Evolutionary conservation across 495 filamentous ascomycete species (phyloP).

Genomic region (Trichoderma reesei): DNA sequence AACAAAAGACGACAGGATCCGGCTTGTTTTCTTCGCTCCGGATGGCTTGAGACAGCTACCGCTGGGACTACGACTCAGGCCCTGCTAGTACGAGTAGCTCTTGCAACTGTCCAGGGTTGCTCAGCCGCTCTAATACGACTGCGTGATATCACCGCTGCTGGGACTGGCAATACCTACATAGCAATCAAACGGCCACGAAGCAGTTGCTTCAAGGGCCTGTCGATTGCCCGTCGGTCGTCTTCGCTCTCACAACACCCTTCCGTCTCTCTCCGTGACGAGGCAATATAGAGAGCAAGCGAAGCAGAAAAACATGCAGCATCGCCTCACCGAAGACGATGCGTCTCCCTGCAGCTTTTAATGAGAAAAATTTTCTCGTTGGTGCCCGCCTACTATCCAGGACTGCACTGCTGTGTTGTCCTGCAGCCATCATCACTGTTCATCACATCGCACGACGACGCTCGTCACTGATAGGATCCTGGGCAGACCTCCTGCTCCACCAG

Average conservation of each 20-base stretch:
- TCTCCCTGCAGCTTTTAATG: background rate
- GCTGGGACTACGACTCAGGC: background rate
- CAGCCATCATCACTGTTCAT: constrained; percentile 3
- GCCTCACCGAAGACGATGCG: background rate
- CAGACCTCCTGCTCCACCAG: background rate
- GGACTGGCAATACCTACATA: no score
- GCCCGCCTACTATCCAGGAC: background rate
- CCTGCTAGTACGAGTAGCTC: background rate
- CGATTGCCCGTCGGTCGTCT: background rate
- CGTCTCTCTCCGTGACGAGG: background rate
- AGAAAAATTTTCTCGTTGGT: constrained; percentile 6
- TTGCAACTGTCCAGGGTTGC: background rate
- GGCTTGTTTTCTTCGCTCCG: background rate
- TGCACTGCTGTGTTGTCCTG: constrained; percentile 8
- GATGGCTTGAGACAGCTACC: background rate
- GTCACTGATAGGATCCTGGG: background rate
- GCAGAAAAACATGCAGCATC: background rate
- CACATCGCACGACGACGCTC: constrained; percentile 4
- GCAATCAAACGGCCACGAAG: background rate
- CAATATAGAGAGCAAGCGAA: background rate
- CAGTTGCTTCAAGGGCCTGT: background rate
- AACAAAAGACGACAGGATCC: background rate
- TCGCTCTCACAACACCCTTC: background rate
- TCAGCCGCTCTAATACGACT: background rate
- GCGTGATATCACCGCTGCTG: background rate